phyloP scores from a whole-genome alignment of 768 basidiomycete species.

The Tricholoma matsutake region DNA sequence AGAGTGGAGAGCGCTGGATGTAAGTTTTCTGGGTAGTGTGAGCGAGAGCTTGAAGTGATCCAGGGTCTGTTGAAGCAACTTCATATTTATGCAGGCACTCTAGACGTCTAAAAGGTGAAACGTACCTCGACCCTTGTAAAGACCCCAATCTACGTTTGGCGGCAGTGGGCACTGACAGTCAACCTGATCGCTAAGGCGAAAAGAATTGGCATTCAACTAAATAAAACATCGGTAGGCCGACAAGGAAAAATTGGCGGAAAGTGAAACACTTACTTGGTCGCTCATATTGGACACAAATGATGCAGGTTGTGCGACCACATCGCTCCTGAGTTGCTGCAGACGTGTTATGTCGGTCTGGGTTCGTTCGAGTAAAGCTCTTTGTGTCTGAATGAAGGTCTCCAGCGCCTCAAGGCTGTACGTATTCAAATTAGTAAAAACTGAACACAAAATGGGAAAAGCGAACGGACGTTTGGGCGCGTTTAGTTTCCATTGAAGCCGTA shows the following conservation, averaged over 20 bases:
- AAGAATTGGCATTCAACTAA: slow-evolving; percentile 10
- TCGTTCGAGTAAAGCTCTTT: slow-evolving; percentile 54
- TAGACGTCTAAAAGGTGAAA: slow-evolving; percentile 3
- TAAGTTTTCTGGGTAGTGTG: slow-evolving; percentile 32
- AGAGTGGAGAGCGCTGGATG: slow-evolving; percentile 22
- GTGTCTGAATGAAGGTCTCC: slow-evolving; percentile 59
- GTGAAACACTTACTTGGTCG: slow-evolving; percentile 29
- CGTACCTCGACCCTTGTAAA: slow-evolving; percentile 56
- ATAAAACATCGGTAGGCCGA: not conserved
- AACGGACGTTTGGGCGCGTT: slow-evolving; percentile 39
- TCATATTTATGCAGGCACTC: not conserved
- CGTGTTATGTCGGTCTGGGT: slow-evolving; percentile 62
- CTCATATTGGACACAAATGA: slow-evolving; percentile 29
- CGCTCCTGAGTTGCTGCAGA: slow-evolving; percentile 43
- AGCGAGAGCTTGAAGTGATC: slow-evolving; percentile 48
- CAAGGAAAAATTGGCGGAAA: not conserved
- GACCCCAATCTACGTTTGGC: slow-evolving; percentile 57
- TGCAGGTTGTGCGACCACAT: slow-evolving; percentile 34
- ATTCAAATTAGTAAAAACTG: slow-evolving; percentile 2
- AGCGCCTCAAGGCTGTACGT: slow-evolving; percentile 57
- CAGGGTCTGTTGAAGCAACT: slow-evolving; percentile 42
- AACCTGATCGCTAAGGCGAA: slow-evolving; percentile 41
- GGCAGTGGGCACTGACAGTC: slow-evolving; percentile 44
- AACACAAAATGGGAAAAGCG: not conserved
- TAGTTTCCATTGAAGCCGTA: slow-evolving; percentile 31